Percentiles rank a stretch among this genome's conserved stretches.
Evolutionary conservation across 768 basidiomycete genomes (phyloP).

Genomic region (Naganishia vaughanmartiniae): DNA sequence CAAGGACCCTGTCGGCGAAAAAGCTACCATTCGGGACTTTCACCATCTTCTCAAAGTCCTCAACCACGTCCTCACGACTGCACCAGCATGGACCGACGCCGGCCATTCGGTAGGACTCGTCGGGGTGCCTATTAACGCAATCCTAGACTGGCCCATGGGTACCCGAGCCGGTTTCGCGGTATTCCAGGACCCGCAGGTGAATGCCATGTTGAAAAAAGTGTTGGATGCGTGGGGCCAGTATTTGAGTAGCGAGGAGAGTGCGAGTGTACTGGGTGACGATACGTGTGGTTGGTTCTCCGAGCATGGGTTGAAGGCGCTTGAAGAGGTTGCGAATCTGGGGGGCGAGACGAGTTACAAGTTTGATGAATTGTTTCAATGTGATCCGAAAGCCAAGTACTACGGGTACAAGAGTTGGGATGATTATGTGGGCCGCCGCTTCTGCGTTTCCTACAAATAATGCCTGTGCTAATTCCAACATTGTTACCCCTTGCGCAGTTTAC

Average conservation of each 20-base stretch:
- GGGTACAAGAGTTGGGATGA: slow-evolving; percentile 59
- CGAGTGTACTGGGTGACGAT: slow-evolving; percentile 53
- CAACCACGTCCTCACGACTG: slow-evolving; percentile 55
- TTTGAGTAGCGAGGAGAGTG: slow-evolving; percentile 56
- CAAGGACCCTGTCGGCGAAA: slow-evolving; percentile 43
- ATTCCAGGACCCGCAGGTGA: slow-evolving; percentile 57
- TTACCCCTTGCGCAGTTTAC: slow-evolving; percentile 53
- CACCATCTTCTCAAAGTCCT: slow-evolving; percentile 54
- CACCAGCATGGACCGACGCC: slow-evolving; percentile 55
- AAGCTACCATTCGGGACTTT: slow-evolving; percentile 54
- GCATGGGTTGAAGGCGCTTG: slow-evolving; percentile 45
- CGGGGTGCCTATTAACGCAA: slow-evolving; percentile 57
- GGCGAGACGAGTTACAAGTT: slow-evolving; percentile 48
- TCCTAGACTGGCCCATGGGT: slow-evolving; percentile 57
- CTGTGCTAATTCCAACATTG: not conserved
- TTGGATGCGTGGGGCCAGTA: slow-evolving; percentile 59
- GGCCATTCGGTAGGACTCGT: slow-evolving; percentile 53
- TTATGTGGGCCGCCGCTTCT: slow-evolving; percentile 47
- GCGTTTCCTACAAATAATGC: not conserved
- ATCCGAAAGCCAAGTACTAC: slow-evolving; percentile 54
- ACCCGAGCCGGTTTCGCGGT: slow-evolving; percentile 52
- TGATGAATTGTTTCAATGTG: slow-evolving; percentile 54
- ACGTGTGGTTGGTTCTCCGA: slow-evolving; percentile 59
- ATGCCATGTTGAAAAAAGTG: slow-evolving; percentile 57
- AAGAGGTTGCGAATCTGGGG: slow-evolving; percentile 46